Percentiles rank a stretch among this genome's conserved stretches.
Evolutionary conservation across 495 filamentous ascomycete species (phyloP).

Genomic region (Ramalina intermedia): DNA sequence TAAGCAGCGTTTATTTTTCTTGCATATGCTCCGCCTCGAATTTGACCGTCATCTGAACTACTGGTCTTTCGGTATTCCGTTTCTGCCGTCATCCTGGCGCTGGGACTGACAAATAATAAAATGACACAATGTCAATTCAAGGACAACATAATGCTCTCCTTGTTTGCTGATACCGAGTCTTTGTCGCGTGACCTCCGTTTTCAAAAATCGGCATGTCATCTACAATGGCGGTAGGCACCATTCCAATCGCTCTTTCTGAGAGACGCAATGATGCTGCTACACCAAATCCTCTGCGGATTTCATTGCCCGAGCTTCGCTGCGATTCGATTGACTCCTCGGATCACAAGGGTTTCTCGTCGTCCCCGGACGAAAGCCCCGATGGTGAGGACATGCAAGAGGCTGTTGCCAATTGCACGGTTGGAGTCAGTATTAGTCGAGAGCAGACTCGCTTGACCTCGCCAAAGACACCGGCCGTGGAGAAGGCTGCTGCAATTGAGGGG

Average conservation of each 20-base stretch:
- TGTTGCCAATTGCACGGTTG: conserved; percentile 37
- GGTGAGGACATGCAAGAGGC: conserved; percentile 2
- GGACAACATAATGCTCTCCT: too few relatives aligned
- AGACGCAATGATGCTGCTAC: not conserved
- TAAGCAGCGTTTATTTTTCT: too few relatives aligned
- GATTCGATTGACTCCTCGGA: not conserved
- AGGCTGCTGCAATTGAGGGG: conserved; percentile 50
- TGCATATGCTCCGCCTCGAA: too few relatives aligned
- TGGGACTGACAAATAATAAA: too few relatives aligned
- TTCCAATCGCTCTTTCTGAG: not conserved
- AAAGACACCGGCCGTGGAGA: conserved; percentile 61
- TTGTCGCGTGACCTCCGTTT: too few relatives aligned
- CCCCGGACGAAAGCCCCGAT: conserved; percentile 2
- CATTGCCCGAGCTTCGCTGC: not conserved
- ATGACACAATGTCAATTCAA: too few relatives aligned
- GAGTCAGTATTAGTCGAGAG: conserved; percentile 57
- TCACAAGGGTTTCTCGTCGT: not conserved
- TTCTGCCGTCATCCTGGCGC: too few relatives aligned
- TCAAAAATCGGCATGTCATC: not conserved
- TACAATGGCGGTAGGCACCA: not conserved
- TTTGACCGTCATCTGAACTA: too few relatives aligned
- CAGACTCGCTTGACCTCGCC: conserved; percentile 61
- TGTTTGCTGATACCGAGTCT: too few relatives aligned
- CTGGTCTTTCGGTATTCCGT: too few relatives aligned
- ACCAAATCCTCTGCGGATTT: not conserved